Conservation (phyloP, 2,329 filamentous ascomycete genomes). For the Ceratocystis lukuohia region DNA sequence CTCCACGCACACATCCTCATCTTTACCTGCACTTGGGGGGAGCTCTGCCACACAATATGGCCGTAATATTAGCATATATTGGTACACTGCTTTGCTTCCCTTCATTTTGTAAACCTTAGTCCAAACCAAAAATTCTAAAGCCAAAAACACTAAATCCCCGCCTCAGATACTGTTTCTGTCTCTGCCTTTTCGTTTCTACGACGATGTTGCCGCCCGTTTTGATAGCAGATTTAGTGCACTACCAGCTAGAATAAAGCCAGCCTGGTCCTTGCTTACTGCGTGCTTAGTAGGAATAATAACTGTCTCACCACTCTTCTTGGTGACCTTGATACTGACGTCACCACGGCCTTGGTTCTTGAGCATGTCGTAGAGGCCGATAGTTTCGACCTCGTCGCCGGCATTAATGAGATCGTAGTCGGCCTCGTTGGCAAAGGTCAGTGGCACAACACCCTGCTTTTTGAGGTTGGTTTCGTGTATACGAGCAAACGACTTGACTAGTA, state of each 20-base stretch:
- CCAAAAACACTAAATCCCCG: background rate
- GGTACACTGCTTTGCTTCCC: background rate
- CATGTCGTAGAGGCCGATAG: slow-evolving; percentile 72
- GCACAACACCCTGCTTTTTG: slow-evolving; percentile 95
- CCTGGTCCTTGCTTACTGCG: slow-evolving; percentile 79
- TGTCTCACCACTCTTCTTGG: slow-evolving; percentile 46
- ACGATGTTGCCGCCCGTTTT: slow-evolving; percentile 30
- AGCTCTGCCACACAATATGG: background rate
- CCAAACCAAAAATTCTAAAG: background rate
- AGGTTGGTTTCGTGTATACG: slow-evolving; percentile 92
- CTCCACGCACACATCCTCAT: no score
- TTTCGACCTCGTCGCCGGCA: slow-evolving; percentile 72
- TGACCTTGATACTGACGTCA: slow-evolving; percentile 56
- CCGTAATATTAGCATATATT: background rate
- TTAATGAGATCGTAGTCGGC: slow-evolving; percentile 73
- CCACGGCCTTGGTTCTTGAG: slow-evolving; percentile 65
- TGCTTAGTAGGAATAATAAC: slow-evolving; percentile 67
- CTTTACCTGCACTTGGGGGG: no score
- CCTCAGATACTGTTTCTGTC: background rate
- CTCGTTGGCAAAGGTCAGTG: slow-evolving; percentile 79
- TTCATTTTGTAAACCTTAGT: background rate
- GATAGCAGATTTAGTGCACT: slow-evolving; percentile 86
- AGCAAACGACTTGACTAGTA: slow-evolving; percentile 76
- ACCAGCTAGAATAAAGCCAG: slow-evolving; percentile 80
- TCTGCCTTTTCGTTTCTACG: background rate